Percentiles rank a stretch among this genome's conserved stretches.
Conservation (phyloP, 2,329 filamentous ascomycete genomes). For the Exophiala bonariae region DNA sequence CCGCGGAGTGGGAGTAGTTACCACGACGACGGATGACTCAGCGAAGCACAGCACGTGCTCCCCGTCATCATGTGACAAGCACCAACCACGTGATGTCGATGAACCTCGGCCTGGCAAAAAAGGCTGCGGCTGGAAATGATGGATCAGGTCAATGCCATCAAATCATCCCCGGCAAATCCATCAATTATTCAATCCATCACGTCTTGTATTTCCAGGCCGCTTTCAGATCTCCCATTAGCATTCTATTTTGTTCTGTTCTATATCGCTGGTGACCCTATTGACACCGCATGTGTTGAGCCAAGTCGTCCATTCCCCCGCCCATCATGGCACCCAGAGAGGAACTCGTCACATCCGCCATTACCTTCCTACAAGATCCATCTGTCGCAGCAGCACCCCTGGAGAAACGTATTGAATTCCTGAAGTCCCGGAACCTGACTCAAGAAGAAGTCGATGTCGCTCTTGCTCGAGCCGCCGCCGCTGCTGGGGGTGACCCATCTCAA, state of each 20-base stretch:
- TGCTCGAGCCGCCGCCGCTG: slow-evolving; percentile 58
- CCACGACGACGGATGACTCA: slow-evolving; percentile 2
- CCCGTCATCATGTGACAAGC: not conserved
- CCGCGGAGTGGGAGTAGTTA: not conserved
- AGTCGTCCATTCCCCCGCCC: not conserved
- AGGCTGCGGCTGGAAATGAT: not conserved
- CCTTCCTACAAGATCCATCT: slow-evolving; percentile 91
- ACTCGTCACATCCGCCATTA: slow-evolving; percentile 73
- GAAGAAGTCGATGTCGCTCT: slow-evolving; percentile 90
- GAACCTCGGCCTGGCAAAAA: not conserved
- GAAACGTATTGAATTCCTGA: slow-evolving; percentile 87
- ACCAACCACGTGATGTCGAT: not conserved
- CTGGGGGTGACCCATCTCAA: slow-evolving; percentile 36
- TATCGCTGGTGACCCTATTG: too few relatives aligned
- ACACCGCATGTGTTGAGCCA: not conserved
- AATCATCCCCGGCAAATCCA: too few relatives aligned
- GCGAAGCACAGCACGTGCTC: too few relatives aligned
- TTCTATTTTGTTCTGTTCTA: too few relatives aligned
- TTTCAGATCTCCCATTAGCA: too few relatives aligned
- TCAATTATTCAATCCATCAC: too few relatives aligned
- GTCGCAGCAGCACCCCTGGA: slow-evolving; percentile 88
- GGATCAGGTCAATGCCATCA: too few relatives aligned
- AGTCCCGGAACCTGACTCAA: slow-evolving; percentile 94
- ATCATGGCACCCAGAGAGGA: slow-evolving; percentile 89
- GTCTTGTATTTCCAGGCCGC: too few relatives aligned